Conservation (phyloP, 306 rosid species). For the Comarum palustre region DNA sequence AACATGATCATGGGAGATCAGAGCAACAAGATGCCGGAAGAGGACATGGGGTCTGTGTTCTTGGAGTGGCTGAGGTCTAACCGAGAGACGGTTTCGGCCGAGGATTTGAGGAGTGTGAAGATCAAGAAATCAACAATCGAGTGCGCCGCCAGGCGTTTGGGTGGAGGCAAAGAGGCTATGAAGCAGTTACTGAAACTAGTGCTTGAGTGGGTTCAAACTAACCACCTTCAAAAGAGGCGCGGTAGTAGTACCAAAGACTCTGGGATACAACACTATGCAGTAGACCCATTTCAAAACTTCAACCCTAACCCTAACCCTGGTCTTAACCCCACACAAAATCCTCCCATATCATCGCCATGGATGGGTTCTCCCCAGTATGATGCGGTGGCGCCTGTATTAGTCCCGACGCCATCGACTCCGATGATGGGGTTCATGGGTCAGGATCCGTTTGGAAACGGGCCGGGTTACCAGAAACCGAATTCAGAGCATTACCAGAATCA, state of each 20-base stretch:
- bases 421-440: constrained; percentile 48
- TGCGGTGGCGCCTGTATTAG: constrained; percentile 10
- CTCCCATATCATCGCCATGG: constrained; percentile 37
- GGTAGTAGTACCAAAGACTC: constrained; percentile 17
- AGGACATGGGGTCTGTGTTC: constrained; percentile 80
- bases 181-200: constrained; percentile 81
- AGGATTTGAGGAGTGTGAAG: constrained; percentile 79
- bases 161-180: constrained; percentile 95
- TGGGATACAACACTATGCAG: constrained; percentile 21
- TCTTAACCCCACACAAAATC: constrained; percentile 28
- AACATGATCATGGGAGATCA: constrained; percentile 20
- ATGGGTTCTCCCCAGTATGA: constrained; percentile 35
- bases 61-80: constrained; percentile 84
- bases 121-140: constrained; percentile 75
- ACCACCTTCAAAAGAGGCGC: constrained; percentile 68
- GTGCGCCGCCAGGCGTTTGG: constrained; percentile 73
- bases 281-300: constrained; percentile 36
- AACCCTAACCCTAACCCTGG: constrained; percentile 42
- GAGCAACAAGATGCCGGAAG: constrained; percentile 17
- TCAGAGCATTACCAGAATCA: constrained; percentile 36
- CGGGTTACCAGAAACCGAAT: neutral
- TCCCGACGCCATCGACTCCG: constrained; percentile 24
- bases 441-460: constrained; percentile 19
- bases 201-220: constrained; percentile 91
- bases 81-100: constrained; percentile 77